phyloP scores from a whole-genome alignment of 257 asterid genomes.

The Fraxinus americana region DNA sequence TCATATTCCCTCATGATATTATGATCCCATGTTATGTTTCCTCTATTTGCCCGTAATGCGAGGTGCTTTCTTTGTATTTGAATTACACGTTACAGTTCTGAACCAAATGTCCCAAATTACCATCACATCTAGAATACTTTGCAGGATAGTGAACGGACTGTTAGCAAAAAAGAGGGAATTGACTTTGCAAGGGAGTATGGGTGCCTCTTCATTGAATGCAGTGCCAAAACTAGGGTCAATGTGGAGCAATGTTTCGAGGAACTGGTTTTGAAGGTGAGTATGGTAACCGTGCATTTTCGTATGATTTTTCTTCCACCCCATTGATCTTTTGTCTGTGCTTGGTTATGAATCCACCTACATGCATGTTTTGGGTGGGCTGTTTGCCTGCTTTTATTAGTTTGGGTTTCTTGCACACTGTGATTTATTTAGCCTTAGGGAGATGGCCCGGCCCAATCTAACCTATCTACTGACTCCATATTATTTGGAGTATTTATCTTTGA shows the following conservation, averaged over 20 bases:
- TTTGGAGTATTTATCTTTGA: background rate
- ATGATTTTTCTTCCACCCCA: background rate
- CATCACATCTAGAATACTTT: background rate
- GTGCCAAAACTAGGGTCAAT: slow-evolving; percentile 89
- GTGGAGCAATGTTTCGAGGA: slow-evolving; percentile 98
- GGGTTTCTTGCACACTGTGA: background rate
- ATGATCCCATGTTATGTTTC: background rate
- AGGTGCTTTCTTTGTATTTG: background rate
- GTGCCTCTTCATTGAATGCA: slow-evolving; percentile 91
- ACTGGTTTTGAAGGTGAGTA: slow-evolving; percentile 76
- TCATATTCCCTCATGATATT: background rate
- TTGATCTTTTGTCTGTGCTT: background rate
- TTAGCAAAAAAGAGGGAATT: slow-evolving; percentile 85
- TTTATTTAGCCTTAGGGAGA: background rate
- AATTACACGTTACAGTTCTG: background rate
- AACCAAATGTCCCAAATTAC: background rate
- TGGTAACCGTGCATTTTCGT: background rate
- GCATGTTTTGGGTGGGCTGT: background rate
- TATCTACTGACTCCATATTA: background rate
- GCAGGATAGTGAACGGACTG: slow-evolving; percentile 88
- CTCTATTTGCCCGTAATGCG: background rate
- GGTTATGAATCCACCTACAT: background rate
- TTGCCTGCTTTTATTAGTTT: background rate
- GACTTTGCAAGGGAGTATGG: slow-evolving; percentile 89
- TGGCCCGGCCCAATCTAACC: background rate